Evolutionary conservation across 306 rosid species (phyloP).

Genomic region (Pterocarpus santalinus): DNA sequence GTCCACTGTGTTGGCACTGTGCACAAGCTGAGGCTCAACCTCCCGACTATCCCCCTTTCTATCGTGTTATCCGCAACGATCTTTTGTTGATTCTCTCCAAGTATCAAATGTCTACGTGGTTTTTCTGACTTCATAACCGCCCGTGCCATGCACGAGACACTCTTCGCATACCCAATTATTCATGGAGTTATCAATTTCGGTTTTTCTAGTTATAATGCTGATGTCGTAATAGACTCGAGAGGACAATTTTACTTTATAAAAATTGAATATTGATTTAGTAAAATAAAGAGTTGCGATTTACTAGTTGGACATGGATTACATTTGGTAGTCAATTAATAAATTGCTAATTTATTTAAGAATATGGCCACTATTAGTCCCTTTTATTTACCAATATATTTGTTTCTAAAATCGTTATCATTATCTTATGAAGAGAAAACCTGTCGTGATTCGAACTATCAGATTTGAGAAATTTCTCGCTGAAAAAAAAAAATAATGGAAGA

Average conservation of each 20-base stretch:
- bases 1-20: constrained; percentile 38
- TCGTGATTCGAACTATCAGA: neutral
- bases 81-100: neutral
- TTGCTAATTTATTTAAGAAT: neutral
- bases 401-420: neutral
- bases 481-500: too few species aligned
- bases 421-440: neutral
- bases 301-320: too few species aligned
- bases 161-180: neutral
- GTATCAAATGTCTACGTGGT: neutral
- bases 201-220: neutral
- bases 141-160: neutral
- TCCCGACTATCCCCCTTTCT: neutral
- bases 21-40: neutral
- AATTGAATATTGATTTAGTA: too few species aligned
- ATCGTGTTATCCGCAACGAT: constrained; percentile 56
- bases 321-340: neutral
- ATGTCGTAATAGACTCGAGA: too few species aligned
- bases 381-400: neutral
- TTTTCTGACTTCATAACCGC: neutral
- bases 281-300: too few species aligned
- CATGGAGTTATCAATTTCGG: neutral
- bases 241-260: too few species aligned
- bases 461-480: neutral
- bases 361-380: neutral